Evolutionary conservation across 495 filamentous ascomycete species (phyloP).

Genomic region (Massariosphaeria phaeospora): DNA sequence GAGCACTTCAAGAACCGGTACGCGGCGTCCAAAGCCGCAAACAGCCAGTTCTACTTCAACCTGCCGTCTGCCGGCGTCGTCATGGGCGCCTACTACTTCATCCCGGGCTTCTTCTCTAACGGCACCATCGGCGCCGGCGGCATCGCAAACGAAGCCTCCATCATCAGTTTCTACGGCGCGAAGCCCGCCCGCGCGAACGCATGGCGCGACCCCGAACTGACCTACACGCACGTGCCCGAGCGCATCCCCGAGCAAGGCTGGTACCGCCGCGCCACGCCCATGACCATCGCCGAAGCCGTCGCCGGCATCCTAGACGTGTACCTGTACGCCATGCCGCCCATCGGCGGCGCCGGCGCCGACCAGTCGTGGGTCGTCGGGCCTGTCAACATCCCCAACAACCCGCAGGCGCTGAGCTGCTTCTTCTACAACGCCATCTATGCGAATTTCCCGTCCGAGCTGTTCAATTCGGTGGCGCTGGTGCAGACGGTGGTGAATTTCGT

Average conservation of each 20-base stretch:
- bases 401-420: slow-evolving; percentile 9
- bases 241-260: slow-evolving; percentile 11
- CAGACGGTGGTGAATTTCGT: not conserved
- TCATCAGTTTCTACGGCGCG: slow-evolving; percentile 12
- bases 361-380: not conserved
- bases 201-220: not conserved
- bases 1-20: slow-evolving; percentile 15
- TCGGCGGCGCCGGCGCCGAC: slow-evolving; percentile 3
- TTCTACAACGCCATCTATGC: slow-evolving; percentile 11
- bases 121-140: slow-evolving; percentile 12
- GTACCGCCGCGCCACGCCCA: slow-evolving; percentile 11
- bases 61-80: slow-evolving; percentile 1
- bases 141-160: slow-evolving; percentile 12
- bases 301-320: slow-evolving; percentile 11
- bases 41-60: slow-evolving; percentile 15
- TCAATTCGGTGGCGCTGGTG: slow-evolving; percentile 2
- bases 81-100: slow-evolving; percentile 14
- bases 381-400: slow-evolving; percentile 3
- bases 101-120: slow-evolving; percentile 19
- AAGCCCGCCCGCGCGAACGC: not conserved
- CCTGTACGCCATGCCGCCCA: slow-evolving; percentile 2
- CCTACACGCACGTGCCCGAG: slow-evolving; percentile 13
- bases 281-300: slow-evolving; percentile 6
- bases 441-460: slow-evolving; percentile 12
- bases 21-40: slow-evolving; percentile 1